phyloP scores from a whole-genome alignment of 208 protist genomes.

The Blechomonas ayalai region DNA sequence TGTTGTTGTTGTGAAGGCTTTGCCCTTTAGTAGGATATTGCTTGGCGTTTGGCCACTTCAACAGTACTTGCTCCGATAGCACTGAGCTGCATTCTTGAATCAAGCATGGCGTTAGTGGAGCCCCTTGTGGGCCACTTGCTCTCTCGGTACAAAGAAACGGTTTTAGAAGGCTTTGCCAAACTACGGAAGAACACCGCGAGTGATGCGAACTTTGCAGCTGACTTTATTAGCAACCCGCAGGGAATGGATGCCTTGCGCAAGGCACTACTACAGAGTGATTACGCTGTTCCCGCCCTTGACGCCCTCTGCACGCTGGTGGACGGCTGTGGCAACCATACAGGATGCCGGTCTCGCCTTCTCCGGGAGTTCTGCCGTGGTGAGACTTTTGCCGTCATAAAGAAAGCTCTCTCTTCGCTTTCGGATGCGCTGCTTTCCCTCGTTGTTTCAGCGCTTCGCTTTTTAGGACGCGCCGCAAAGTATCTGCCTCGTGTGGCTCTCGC shows the following conservation, averaged over 20 bases:
- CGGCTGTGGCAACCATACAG: slow-evolving; percentile 10
- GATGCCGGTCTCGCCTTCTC: slow-evolving; percentile 17
- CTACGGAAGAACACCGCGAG: slow-evolving; percentile 31
- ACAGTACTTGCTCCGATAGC: no score
- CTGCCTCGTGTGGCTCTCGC: slow-evolving; percentile 61
- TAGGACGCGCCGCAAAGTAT: slow-evolving; percentile 37
- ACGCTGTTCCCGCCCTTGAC: slow-evolving; percentile 30
- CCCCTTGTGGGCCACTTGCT: slow-evolving; percentile 74
- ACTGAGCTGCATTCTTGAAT: no score
- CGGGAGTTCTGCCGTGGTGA: slow-evolving; percentile 68
- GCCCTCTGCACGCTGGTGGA: slow-evolving; percentile 41
- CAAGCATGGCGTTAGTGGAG: slow-evolving; percentile 65
- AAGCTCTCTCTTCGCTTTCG: slow-evolving; percentile 33
- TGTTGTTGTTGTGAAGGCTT: not conserved
- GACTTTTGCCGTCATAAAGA: slow-evolving; percentile 34
- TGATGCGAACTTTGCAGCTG: slow-evolving; percentile 34
- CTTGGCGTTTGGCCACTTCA: no score
- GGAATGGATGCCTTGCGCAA: slow-evolving; percentile 52
- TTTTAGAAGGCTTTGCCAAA: slow-evolving; percentile 70
- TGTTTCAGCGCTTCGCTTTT: slow-evolving; percentile 56
- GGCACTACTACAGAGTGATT: slow-evolving; percentile 20
- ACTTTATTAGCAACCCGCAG: slow-evolving; percentile 51
- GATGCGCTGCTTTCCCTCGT: slow-evolving; percentile 33
- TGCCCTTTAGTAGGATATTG: no score
- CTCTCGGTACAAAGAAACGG: slow-evolving; percentile 77